Evolutionary conservation across 371 early-diverging fungal genomes (phyloP).

Genomic region (Mucor saturninus): DNA sequence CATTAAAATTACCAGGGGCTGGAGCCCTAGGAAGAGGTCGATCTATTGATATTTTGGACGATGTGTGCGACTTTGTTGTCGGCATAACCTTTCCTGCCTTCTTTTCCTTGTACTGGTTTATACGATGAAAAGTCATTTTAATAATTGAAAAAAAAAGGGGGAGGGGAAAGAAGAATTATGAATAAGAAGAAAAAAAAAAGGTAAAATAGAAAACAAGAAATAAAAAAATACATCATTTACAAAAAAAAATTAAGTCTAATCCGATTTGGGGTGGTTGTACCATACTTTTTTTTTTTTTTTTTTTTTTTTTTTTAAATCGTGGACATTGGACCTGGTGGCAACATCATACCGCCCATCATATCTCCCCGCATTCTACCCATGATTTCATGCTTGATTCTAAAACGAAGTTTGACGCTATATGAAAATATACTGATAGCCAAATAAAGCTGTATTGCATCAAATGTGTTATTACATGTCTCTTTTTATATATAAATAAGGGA

Average conservation of each 20-base stretch:
- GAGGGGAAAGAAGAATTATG: too few relatives aligned
- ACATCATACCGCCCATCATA: conserved; percentile 10
- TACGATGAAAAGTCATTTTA: conserved; percentile 7
- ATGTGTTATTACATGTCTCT: not conserved
- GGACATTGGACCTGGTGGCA: not conserved
- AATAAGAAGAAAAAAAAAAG: conserved; percentile 3
- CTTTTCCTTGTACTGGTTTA: conserved; percentile 11
- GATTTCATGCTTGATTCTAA: not conserved
- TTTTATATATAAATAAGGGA: not conserved
- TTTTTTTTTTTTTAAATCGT: not conserved
- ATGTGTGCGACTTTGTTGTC: conserved; percentile 6
- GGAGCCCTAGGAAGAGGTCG: conserved; percentile 28
- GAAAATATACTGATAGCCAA: conserved; percentile 51
- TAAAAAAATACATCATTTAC: conserved; percentile 1
- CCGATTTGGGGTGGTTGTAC: conserved; percentile 2
- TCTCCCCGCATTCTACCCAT: not conserved
- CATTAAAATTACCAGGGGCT: conserved; percentile 39
- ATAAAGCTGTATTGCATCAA: conserved; percentile 33
- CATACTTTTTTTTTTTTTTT: not conserved
- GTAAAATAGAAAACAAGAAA: conserved; percentile 1
- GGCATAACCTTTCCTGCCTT: not conserved
- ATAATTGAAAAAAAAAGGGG: conserved; percentile 1
- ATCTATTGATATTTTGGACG: conserved; percentile 17
- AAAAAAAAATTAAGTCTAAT: conserved; percentile 4
- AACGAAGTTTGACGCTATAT: conserved; percentile 30